Base-by-base conservation (phyloP, 345 rosid species). In the Euphorbia lathyris region DNA sequence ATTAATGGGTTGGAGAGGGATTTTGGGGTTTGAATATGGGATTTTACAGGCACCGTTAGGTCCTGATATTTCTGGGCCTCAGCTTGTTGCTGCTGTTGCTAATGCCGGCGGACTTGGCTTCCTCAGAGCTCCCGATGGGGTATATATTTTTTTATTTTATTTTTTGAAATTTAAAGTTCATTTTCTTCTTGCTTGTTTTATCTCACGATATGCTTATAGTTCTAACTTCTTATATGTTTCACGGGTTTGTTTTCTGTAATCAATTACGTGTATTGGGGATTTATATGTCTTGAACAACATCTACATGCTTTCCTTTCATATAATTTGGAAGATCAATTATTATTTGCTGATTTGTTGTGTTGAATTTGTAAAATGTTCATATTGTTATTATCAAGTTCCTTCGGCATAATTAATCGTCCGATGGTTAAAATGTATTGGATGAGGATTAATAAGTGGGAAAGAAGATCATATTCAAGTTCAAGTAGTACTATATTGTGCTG, bases 31-130 rank as follows among this genome's bases (percentile, higher is more conserved):
- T 55, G 89, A 88, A 47, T 77, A 85, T 79, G 98, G 92, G 69
- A 85, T 93, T 20, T 83, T 90, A 8, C 98, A 85, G 76, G 97
- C 87, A 38, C 97, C 98, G 26, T 53, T 93, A 59, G 98, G 98
- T 66, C 97, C 98, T 60, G 98, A 93, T 58, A 86, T 93, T 74
- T 87, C 97, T 4, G 82, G 91, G 16, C 98, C 98, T 0, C 95
- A 87, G 79, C 96, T 92, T 60, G 98, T 87, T 8, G 97, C 98
- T 26, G 98, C 96, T 38, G 98, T 92, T 53, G 90, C 98, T 60
- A 86, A 88, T 50, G 87, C 95, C 50, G 98, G 98, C 65, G 95
- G 88, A 16, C 84, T 92, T 45, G 98, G 96, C 42, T 66, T 92
- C 45, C 95, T 92, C 63, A 80, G 98, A 83, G 83, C 84, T 77